Percentiles rank a stretch among this genome's conserved stretches.
phyloP scores from a whole-genome alignment of 148 eudicot genomes.

The Amaranthus palmeri region DNA sequence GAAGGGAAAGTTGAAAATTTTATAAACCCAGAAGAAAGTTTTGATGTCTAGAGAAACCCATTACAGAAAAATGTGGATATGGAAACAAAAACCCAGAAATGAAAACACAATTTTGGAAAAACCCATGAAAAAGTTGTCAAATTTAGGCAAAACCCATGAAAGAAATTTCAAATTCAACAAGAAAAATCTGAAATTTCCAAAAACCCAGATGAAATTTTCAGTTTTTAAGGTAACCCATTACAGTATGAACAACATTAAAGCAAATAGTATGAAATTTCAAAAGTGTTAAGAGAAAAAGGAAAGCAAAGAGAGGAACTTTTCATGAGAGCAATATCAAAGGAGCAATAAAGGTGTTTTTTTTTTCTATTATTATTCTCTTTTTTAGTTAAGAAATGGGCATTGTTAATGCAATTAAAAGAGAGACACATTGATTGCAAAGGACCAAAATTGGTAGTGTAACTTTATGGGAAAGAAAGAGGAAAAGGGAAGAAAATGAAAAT shows the following conservation, averaged over 20 bases:
- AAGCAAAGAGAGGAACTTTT: conserved; percentile 8
- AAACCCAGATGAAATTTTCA: no score
- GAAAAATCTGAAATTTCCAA: no score
- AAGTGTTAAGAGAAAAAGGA: conserved; percentile 10
- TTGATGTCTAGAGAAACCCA: neutral
- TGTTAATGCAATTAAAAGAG: neutral
- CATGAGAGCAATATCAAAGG: conserved; percentile 21
- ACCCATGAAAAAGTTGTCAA: no score
- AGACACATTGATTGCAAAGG: conserved; percentile 29
- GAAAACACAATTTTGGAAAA: no score
- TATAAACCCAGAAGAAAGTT: conserved; percentile 22
- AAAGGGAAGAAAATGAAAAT: neutral
- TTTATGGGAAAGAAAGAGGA: conserved; percentile 18
- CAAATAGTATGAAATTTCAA: neutral
- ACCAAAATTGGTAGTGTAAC: conserved; percentile 20
- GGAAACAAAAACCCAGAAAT: no score
- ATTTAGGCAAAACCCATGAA: no score
- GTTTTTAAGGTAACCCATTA: no score
- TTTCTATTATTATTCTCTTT: neutral
- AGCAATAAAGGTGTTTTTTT: conserved; percentile 9
- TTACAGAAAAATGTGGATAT: conserved; percentile 6
- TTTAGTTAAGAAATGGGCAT: neutral
- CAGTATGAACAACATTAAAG: neutral
- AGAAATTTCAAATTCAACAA: no score
- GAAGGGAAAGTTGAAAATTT: neutral